These are phyloP conservation scores for Puccinia novopanici DNA, from an alignment of 1,284 basidiomycete genomes.

Conservation along the genomic window DNA sequence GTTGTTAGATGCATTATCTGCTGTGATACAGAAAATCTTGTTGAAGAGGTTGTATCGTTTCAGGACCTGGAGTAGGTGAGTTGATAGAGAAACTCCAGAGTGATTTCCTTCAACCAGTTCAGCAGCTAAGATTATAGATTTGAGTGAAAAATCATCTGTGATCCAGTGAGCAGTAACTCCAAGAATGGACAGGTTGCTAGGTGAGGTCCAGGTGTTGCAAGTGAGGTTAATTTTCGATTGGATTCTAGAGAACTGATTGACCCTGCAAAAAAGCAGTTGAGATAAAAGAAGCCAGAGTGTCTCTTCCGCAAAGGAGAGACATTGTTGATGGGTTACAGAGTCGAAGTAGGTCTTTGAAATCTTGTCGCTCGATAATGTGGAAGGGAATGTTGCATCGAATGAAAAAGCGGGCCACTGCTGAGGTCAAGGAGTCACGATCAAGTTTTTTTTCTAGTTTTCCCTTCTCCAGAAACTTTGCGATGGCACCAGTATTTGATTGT, in stretches of 20 bases:
- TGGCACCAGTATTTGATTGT: background rate
- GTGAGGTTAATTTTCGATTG: background rate
- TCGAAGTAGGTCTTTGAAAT: background rate
- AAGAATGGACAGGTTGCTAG: background rate
- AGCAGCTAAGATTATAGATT: background rate
- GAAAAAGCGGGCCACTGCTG: background rate
- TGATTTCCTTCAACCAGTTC: conserved; percentile 2
- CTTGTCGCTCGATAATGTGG: background rate
- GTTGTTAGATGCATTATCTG: conserved; percentile 9
- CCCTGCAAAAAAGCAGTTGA: background rate
- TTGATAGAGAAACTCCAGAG: background rate
- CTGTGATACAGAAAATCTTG: conserved; percentile 9
- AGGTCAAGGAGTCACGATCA: background rate
- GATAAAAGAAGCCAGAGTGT: background rate
- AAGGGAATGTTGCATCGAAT: conserved; percentile 6
- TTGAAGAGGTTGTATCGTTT: background rate
- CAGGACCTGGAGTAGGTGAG: background rate
- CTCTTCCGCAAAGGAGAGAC: background rate
- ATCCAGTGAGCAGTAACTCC: conserved; percentile 20
- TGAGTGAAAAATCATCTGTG: background rate
- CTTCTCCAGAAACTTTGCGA: background rate
- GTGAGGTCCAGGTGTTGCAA: conserved; percentile 1
- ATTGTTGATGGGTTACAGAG: conserved; percentile 3
- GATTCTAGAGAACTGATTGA: background rate
- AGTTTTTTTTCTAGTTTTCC: background rate